A percentile compares a stretch with the other conserved stretches of the same genome.
Evolutionary conservation across 257 asterid species (phyloP).

Genomic region (Nicotiana sylvestris): DNA sequence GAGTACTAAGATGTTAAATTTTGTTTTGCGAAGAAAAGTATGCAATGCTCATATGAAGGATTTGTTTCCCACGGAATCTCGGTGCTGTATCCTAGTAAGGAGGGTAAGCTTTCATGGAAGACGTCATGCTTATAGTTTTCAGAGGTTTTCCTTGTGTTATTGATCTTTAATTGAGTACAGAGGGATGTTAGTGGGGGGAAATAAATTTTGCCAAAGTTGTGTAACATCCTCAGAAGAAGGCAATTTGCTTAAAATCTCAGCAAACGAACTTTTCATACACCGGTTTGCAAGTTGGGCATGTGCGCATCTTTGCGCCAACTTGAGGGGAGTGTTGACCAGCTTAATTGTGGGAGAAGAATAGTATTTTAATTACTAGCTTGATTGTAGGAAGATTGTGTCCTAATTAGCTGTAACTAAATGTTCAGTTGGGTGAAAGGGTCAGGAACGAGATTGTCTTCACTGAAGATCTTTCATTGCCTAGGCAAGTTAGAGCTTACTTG

Average conservation of each 20-base stretch:
- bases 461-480: too few relatives aligned
- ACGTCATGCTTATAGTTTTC: background rate
- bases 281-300: too few relatives aligned
- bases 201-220: background rate
- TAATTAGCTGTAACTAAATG: too few relatives aligned
- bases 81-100: background rate
- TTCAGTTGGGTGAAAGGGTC: too few relatives aligned
- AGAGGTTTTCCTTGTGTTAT: background rate
- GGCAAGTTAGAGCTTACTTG: too few relatives aligned
- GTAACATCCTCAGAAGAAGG: background rate
- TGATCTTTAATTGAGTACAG: background rate
- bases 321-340: too few relatives aligned
- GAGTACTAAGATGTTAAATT: background rate
- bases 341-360: too few relatives aligned
- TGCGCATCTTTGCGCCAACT: too few relatives aligned
- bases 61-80: background rate
- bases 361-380: too few relatives aligned
- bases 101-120: background rate
- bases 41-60: background rate
- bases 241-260: background rate
- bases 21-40: background rate
- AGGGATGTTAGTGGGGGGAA: background rate
- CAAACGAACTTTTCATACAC: too few relatives aligned
- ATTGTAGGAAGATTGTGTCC: too few relatives aligned
- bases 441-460: too few relatives aligned